phyloP scores from a whole-genome alignment of 768 basidiomycete species.

The Leccinum incarnatum region DNA sequence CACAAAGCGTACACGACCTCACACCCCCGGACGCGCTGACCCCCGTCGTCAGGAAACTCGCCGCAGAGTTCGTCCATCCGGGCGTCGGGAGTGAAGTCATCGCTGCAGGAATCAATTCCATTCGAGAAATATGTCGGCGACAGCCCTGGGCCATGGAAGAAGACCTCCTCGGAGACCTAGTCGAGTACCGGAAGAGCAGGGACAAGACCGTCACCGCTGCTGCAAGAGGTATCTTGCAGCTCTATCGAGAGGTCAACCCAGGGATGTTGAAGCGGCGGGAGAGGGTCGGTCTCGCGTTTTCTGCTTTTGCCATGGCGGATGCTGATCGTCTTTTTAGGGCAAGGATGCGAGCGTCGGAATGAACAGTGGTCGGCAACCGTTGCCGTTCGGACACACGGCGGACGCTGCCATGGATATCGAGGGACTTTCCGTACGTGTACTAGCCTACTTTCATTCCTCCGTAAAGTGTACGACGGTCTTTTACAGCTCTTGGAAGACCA shows the following conservation, averaged over 20 bases:
- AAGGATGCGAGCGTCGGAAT: conserved; percentile 86
- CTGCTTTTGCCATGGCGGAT: neutral
- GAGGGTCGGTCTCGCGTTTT: conserved; percentile 48
- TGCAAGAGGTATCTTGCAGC: conserved; percentile 78
- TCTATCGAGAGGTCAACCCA: conserved; percentile 97
- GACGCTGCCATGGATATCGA: conserved; percentile 83
- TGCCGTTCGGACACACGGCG: conserved; percentile 80
- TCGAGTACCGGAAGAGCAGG: conserved; percentile 93
- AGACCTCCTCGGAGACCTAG: conserved; percentile 85
- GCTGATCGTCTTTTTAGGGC: conserved; percentile 48
- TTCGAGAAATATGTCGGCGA: conserved; percentile 89
- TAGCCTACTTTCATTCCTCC: neutral
- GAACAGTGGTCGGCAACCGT: conserved; percentile 56
- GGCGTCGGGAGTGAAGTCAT: conserved; percentile 96
- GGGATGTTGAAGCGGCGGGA: conserved; percentile 87
- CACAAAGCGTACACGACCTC: conserved; percentile 91
- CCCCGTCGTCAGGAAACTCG: conserved; percentile 88
- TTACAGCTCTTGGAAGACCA: conserved; percentile 85
- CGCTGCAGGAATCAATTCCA: conserved; percentile 93
- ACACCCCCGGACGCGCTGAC: conserved; percentile 91
- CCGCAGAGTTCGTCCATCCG: conserved; percentile 95
- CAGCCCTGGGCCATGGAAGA: conserved; percentile 99
- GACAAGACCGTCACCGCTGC: conserved; percentile 94
- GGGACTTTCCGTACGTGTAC: conserved; percentile 68
- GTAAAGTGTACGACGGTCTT: neutral